Evolutionary conservation across 2,329 filamentous ascomycete species (phyloP), one percentile per base, ranked within the genome.

Genomic region (Aspergillus sp.): DNA sequence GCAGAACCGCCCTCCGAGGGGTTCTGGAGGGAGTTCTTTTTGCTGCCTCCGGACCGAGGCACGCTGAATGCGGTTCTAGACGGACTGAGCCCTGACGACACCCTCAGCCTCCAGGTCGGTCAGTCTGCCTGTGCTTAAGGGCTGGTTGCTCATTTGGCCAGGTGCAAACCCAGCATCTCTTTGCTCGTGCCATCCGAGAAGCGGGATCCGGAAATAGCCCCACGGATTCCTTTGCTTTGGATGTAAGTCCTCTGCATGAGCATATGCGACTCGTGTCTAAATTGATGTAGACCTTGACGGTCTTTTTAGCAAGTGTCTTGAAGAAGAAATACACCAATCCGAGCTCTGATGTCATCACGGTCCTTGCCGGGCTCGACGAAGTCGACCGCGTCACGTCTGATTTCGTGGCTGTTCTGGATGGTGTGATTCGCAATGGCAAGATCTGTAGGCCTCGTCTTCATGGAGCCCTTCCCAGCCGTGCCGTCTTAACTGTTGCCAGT

Each of bases 1-100:
- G 61, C 67, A 32, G 80, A 86, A 16, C 81, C 81, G 41, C 75
- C n/a, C n/a, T n/a, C 84, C 1, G 86, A 94, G 39, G 89, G 86
- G 26, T 98, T 95, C 64, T 98, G 91, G 91, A 74, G 77, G 45
- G 91, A 95, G 61, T 86, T 98, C 64, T 98, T 98, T 59, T 72
- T 98, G 24, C 70, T 95, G 37, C 79, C 78, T 42, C 88, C 89
- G 14, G 86, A 95, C 54, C 72, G 75, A 34, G 58, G 68, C 4
- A 73, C 77, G 30, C 66, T 98, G 43, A 74, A 76, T 54, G 66
- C 64, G 30, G 72, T 86, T 29, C 66, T 98, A 40, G 74, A 78
- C 42, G 67, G 72, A n/a, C 66, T 91, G 25, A 72, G 74, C 32
- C 75, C 86, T 4, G 78, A 84, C 44, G 79, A 88, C 47, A 69